Percentiles rank a stretch among this genome's conserved stretches.
phyloP scores from a whole-genome alignment of 352 stramenopile species.

The Phytophthora fragariae region DNA sequence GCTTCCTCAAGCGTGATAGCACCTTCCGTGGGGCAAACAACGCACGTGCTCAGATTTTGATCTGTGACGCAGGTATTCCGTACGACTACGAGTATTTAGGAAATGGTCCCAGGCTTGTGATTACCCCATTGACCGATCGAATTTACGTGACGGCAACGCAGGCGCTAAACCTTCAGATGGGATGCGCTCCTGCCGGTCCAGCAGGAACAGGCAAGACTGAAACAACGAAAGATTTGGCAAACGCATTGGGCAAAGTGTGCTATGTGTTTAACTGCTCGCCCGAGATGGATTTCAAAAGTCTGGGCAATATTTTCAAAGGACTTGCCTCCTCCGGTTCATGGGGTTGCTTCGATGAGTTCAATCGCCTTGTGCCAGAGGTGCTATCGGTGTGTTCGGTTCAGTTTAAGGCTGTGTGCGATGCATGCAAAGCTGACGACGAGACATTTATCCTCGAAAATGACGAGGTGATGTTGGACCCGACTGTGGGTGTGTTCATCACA shows the following conservation, averaged over 20 bases:
- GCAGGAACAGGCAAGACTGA: constrained; percentile 95
- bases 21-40: constrained; percentile 88
- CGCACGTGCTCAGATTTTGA: constrained; percentile 86
- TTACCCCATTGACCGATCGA: constrained; percentile 96
- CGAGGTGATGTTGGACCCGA: constrained; percentile 92
- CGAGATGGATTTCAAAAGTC: constrained; percentile 96
- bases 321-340: constrained; percentile 94
- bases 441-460: constrained; percentile 96
- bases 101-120: constrained; percentile 94
- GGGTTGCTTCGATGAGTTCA: constrained; percentile 98
- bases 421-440: constrained; percentile 94
- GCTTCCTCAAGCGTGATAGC: constrained; percentile 92
- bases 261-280: constrained; percentile 97
- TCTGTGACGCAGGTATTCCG: constrained; percentile 93
- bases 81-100: constrained; percentile 98
- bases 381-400: constrained; percentile 95
- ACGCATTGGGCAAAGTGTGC: constrained; percentile 94
- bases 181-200: constrained; percentile 79
- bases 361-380: constrained; percentile 95
- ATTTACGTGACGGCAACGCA: constrained; percentile 97
- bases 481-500: constrained; percentile 96
- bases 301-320: constrained; percentile 98
- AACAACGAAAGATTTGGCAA: constrained; percentile 96
- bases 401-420: constrained; percentile 96
- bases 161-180: constrained; percentile 94